Percentiles rank a stretch among this genome's conserved stretches.
phyloP scores from a whole-genome alignment of 768 basidiomycete genomes.

The Cystobasidium tubakii region DNA sequence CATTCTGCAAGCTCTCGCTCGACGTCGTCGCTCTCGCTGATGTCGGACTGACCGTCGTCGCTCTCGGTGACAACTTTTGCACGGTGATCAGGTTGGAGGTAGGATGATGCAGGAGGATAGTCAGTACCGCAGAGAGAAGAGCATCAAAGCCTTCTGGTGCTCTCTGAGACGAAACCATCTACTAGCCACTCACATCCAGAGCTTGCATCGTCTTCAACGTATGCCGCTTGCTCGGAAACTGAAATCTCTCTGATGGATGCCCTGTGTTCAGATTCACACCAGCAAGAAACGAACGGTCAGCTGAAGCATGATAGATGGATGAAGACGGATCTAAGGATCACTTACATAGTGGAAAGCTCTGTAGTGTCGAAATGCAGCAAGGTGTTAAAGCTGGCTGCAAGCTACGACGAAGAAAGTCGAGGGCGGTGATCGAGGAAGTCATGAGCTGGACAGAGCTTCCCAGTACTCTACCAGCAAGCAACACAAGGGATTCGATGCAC shows the following conservation, averaged over 20 bases:
- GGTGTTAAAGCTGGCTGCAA: background rate
- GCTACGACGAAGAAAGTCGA: background rate
- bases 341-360: background rate
- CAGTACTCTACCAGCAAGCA: too few relatives aligned
- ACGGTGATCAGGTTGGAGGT: constrained; percentile 47
- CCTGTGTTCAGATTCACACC: background rate
- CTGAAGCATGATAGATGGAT: background rate
- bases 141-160: background rate
- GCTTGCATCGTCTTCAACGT: constrained; percentile 11
- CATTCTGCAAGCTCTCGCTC: constrained; percentile 50
- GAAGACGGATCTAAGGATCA: background rate
- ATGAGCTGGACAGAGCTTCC: too few relatives aligned
- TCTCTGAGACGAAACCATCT: background rate
- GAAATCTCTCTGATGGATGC: constrained; percentile 7
- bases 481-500: too few relatives aligned
- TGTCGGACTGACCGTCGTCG: constrained; percentile 71
- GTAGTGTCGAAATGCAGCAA: background rate
- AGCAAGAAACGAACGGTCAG: background rate
- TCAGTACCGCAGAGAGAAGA: background rate
- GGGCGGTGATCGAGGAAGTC: too few relatives aligned
- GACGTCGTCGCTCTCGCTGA: constrained; percentile 44
- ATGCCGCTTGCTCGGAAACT: background rate
- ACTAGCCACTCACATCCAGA: background rate
- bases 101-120: background rate
- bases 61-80: constrained; percentile 59